These are phyloP conservation scores for Candida mesenterica DNA, from an alignment of 1,139 yeast species.

Conservation along the genomic window DNA sequence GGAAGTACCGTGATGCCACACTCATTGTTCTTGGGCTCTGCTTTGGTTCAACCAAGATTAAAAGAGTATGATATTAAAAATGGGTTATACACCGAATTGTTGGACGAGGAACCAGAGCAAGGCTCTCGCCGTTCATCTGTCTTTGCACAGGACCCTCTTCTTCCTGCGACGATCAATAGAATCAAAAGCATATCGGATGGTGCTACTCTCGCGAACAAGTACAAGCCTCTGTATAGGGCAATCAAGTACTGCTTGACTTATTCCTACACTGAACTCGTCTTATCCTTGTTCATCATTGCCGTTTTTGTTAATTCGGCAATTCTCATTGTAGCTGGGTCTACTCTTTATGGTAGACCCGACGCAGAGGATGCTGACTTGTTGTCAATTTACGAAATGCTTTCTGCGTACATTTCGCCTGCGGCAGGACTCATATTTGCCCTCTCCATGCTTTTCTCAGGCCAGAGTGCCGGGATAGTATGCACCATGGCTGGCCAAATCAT, in stretches of 20 bases:
- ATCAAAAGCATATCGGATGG: constrained; percentile 40
- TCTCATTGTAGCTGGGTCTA: constrained; percentile 71
- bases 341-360: constrained; percentile 62
- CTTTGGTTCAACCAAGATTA: constrained; percentile 70
- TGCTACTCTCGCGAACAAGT: constrained; percentile 26
- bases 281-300: constrained; percentile 73
- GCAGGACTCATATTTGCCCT: constrained; percentile 79
- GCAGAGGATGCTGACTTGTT: constrained; percentile 74
- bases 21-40: constrained; percentile 71
- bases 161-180: constrained; percentile 27
- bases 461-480: constrained; percentile 82
- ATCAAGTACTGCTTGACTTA: constrained; percentile 65
- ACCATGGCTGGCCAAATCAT: constrained; percentile 88
- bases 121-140: constrained; percentile 7
- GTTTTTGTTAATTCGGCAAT: constrained; percentile 79
- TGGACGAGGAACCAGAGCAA: constrained; percentile 20
- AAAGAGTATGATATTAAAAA: constrained; percentile 60
- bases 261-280: constrained; percentile 60
- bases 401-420: constrained; percentile 58
- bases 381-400: constrained; percentile 61
- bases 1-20: constrained; percentile 90
- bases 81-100: constrained; percentile 25
- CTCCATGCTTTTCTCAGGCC: constrained; percentile 73
- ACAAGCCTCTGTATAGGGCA: constrained; percentile 64
- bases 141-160: constrained; percentile 7